phyloP scores from a whole-genome alignment of 2,329 filamentous ascomycete genomes.

The Paraconiothyrium sp. region DNA sequence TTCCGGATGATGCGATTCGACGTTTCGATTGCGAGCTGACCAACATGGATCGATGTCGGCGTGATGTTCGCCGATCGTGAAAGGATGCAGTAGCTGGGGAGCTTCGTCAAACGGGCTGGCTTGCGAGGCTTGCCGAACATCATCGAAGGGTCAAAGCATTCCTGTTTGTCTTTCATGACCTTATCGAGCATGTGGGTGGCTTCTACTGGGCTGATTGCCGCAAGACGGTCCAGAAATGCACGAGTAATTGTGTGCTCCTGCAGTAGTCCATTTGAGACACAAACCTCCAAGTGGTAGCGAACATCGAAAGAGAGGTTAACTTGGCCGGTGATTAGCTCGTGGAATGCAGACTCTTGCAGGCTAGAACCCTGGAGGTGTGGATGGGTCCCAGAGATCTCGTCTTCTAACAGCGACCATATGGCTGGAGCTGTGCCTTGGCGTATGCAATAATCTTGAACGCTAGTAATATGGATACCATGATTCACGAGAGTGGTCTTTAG shows the following conservation, averaged over 20 bases:
- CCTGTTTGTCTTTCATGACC: slow-evolving; percentile 70
- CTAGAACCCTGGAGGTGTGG: slow-evolving; percentile 26
- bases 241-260: slow-evolving; percentile 77
- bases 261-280: slow-evolving; percentile 80
- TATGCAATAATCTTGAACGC: slow-evolving; percentile 56
- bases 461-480: slow-evolving; percentile 72
- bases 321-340: slow-evolving; percentile 44
- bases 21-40: slow-evolving; percentile 80
- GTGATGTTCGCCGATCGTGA: slow-evolving; percentile 83
- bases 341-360: slow-evolving; percentile 25
- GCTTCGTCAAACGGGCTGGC: slow-evolving; percentile 46
- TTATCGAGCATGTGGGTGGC: slow-evolving; percentile 78
- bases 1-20: slow-evolving; percentile 87
- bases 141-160: slow-evolving; percentile 74
- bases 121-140: slow-evolving; percentile 68
- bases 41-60: slow-evolving; percentile 82
- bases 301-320: slow-evolving; percentile 67
- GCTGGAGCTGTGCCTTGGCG: slow-evolving; percentile 25
- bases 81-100: slow-evolving; percentile 77
- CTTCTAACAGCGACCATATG: slow-evolving; percentile 40
- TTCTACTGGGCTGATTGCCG: slow-evolving; percentile 58
- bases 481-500: slow-evolving; percentile 70
- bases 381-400: slow-evolving; percentile 39
- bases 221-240: slow-evolving; percentile 73
- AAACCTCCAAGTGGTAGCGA: slow-evolving; percentile 91